Base-by-base conservation (phyloP, 176 grass and related monocot genomes). In the Saccharum spontaneum region DNA sequence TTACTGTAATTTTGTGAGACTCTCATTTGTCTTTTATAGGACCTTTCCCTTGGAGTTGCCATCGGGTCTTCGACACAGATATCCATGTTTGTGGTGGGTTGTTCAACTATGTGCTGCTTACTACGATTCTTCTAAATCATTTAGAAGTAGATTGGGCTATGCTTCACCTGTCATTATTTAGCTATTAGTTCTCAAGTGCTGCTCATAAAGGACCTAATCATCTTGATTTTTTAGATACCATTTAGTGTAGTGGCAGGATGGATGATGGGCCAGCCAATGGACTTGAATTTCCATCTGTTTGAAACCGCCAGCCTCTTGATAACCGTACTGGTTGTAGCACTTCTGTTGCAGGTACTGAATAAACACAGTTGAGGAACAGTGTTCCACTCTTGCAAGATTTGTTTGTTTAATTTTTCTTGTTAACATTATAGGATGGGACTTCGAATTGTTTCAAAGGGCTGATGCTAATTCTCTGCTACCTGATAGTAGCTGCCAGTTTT, bases 11-110 rank as follows among this genome's bases (percentile, higher is more conserved):
- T 36, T 48, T 13, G 1, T 49, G 7, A 80, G 0, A 8, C 61
- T 85, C 3, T 64, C 50, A 0, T 39, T 36, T 38, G 2, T 72
- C 54, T 36, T 88, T 61, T 85, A 14, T 66, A 94, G 94, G 92
- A 94, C 72, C 86, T 92, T 84, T 90, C 88, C 9, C 90, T 94
- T 49, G 86, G 92, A 87, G 88, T 97, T 66, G 94, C 94, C 72
- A 87, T 97, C 38, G 92, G 90, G 37, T 94, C 94, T 18, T 94
- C 92, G 0, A 97, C 92, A 11, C 94, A 94, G 49, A 94, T 97
- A 83, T 90, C 94, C 38, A 97, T 97, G 92, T 94, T 97, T 83
- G 92, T 76, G 88, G 92, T 97, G 80, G n/a, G 90, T 71, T 82
- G 13, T 69, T 18, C 7, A 72, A 33, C 54, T 26, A 5, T 78